Evolutionary conservation across 192 early-diverging fungal genomes (phyloP), one percentile per base, ranked within the genome.

Genomic region (Mortierella hygrophila): DNA sequence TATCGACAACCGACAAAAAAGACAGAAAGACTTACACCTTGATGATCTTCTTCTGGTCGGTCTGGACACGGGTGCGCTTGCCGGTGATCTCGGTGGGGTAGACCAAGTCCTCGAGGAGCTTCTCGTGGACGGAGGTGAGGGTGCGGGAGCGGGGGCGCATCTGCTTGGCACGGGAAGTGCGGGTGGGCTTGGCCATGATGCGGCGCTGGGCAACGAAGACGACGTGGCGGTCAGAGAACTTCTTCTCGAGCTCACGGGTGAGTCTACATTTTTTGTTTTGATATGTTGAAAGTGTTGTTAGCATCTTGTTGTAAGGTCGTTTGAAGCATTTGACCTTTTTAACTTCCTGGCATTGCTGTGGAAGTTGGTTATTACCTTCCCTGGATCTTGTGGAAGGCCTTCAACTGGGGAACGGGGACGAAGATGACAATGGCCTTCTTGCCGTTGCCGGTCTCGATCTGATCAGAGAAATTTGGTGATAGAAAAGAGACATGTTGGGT

Each of bases 81-180:
- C 98, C 98, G 78, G 98, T 95, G 90, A 99, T 99, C 92, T 99
- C 98, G 89, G 98, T 98, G 81, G 98, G 98, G 96, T 93, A 99
- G 77, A 98, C 97, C 70, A 99, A 93, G 90, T 99, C 98, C 89
- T 99, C 97, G 76, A 99, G 92, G 88, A 98, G 93, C 91, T 95
- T 95, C 91, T 98, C 97, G 94, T 99, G 97, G 79, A 99, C 98
- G 55, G 95, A 89, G 79, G 97, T 98, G 89, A 98, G 93, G 72
- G 98, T 99, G 91, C 98, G 96, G 88, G 95, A 95, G 91, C 97
- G 96, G 81, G 98, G 98, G 87, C 98, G 95, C 82, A 92, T 89
- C 93, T 99, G 98, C 92, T 95, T 95, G 79, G 94, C 93, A 89
- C 97, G 97, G 81, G 95, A 94, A 82, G 93, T 93, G 89, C 96